These are phyloP conservation scores for Aspergillus pseudotamarii DNA, from an alignment of 2,329 filamentous ascomycete species.

Conservation along the genomic window DNA sequence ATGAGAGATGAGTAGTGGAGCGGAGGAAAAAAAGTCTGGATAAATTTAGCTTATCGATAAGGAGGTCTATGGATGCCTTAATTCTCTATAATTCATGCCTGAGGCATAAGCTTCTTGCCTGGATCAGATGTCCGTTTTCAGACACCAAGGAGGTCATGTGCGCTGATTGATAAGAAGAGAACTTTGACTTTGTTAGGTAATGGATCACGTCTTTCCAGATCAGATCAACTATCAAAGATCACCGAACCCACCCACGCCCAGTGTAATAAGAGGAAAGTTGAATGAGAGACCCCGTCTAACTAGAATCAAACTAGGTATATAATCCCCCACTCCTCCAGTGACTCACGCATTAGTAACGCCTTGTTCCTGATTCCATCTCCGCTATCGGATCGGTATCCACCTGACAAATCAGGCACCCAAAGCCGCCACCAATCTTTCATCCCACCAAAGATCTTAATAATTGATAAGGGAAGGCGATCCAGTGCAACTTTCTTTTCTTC, in stretches of 20 bases:
- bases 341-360: background rate
- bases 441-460: background rate
- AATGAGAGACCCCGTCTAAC: background rate
- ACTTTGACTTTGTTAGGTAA: background rate
- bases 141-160: background rate
- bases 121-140: background rate
- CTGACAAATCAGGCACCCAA: background rate
- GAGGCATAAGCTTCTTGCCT: background rate
- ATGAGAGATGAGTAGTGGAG: background rate
- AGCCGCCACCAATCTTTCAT: background rate
- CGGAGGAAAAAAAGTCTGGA: background rate
- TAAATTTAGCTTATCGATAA: constrained; percentile 2
- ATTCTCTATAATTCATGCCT: background rate
- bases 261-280: background rate
- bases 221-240: background rate
- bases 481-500: background rate
- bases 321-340: background rate
- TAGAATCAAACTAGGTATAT: background rate
- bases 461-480: background rate
- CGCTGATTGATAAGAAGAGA: background rate
- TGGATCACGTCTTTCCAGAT: background rate
- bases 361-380: background rate
- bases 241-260: background rate
- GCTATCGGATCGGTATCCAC: background rate
- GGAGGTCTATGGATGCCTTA: background rate